A percentile compares a stretch with the other conserved stretches of the same genome.
Evolutionary conservation across 148 eudicot genomes (phyloP).

Genomic region (Drosera capensis): DNA sequence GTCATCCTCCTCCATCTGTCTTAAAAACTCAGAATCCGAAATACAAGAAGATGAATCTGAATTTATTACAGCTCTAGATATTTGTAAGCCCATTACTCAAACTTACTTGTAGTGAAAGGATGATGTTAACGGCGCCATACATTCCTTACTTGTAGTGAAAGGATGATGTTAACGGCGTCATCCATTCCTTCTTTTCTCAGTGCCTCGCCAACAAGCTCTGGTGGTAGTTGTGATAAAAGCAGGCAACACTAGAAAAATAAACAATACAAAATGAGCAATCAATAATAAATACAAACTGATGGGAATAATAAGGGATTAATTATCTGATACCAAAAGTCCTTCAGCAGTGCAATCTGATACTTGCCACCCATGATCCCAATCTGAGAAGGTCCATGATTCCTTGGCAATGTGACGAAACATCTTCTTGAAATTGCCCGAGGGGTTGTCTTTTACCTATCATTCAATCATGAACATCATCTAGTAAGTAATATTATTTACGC

Average conservation of each 20-base stretch:
- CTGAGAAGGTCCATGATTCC: constrained; percentile 52
- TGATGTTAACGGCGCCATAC: not conserved
- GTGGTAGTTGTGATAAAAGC: constrained; percentile 14
- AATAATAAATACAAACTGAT: not conserved
- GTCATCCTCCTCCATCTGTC: too few species aligned
- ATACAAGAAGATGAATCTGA: not conserved
- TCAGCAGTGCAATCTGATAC: constrained; percentile 52
- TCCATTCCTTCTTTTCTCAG: constrained; percentile 5
- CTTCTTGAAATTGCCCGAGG: constrained; percentile 23
- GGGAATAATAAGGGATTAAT: not conserved
- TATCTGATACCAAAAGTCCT: constrained; percentile 29
- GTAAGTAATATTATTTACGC: not conserved
- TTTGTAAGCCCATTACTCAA: not conserved
- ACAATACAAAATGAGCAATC: not conserved
- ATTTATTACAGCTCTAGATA: not conserved
- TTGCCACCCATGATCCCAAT: constrained; percentile 51
- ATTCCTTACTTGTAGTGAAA: constrained; percentile 15
- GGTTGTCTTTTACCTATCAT: constrained; percentile 31
- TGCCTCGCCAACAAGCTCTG: constrained; percentile 16
- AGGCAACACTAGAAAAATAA: constrained; percentile 11
- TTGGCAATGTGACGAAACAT: constrained; percentile 39
- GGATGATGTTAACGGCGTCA: constrained; percentile 16
- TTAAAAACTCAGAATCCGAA: too few species aligned
- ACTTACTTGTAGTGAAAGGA: not conserved
- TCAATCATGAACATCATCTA: too few species aligned